Conservation (phyloP, 2,329 filamentous ascomycete genomes). For the Drechmeria coniospora region DNA sequence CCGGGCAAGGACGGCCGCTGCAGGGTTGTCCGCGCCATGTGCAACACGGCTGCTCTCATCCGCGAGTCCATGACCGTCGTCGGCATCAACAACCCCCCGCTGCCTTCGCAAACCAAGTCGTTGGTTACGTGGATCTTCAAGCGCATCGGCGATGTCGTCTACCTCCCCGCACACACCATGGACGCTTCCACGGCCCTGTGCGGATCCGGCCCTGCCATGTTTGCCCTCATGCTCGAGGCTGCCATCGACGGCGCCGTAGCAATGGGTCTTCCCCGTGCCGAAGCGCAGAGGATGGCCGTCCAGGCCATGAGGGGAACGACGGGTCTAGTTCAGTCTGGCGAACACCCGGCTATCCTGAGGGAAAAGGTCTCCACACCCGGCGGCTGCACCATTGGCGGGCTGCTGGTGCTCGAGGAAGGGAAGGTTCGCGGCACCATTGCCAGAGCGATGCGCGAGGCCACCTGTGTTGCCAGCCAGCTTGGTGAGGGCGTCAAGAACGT, state of each 20-base stretch:
- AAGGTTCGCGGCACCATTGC: conserved; percentile 50
- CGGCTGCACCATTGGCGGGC: conserved; percentile 61
- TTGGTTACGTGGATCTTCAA: conserved; percentile 66
- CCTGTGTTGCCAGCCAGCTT: conserved; percentile 52
- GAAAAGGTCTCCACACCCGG: conserved; percentile 68
- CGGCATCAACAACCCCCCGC: conserved; percentile 41
- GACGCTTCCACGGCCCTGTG: conserved; percentile 60
- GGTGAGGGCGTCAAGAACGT: conserved; percentile 22
- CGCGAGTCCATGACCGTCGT: conserved; percentile 75
- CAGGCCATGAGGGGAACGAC: conserved; percentile 66
- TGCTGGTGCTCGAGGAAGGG: conserved; percentile 61
- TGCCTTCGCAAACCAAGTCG: conserved; percentile 33
- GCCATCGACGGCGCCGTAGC: conserved; percentile 64
- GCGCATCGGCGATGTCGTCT: conserved; percentile 54
- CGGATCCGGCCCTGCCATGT: conserved; percentile 62
- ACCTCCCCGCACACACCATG: conserved; percentile 52
- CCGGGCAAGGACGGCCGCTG: conserved; percentile 33
- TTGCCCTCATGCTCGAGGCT: conserved; percentile 59
- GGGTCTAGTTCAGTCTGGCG: conserved; percentile 50
- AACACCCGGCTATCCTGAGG: conserved; percentile 59
- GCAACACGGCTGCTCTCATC: conserved; percentile 68
- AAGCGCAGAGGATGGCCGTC: conserved; percentile 63
- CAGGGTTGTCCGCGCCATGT: conserved; percentile 64
- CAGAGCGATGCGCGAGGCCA: conserved; percentile 55
- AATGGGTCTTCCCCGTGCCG: conserved; percentile 58